Conservation (phyloP, 371 early-diverging fungal genomes). For the Mucor indicus region DNA sequence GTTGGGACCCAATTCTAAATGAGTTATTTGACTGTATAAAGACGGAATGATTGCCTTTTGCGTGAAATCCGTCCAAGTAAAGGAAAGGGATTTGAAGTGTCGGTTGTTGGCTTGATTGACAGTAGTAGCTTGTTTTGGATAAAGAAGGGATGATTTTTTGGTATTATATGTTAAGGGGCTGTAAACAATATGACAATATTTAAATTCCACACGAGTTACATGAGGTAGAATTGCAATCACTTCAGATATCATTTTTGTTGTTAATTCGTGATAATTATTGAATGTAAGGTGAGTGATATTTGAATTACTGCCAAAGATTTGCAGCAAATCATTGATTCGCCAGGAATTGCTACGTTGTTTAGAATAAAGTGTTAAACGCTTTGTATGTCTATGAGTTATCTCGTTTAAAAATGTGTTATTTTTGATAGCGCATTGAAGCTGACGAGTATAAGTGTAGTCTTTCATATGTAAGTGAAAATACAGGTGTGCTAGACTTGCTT, state of each 20-base stretch:
- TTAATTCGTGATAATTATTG: conserved; percentile 29
- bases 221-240: conserved; percentile 9
- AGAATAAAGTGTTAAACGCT: conserved; percentile 20
- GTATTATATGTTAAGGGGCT: neutral
- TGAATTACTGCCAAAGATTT: conserved; percentile 1
- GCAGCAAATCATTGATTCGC: conserved; percentile 14
- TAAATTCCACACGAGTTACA: conserved; percentile 16
- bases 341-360: conserved; percentile 23
- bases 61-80: conserved; percentile 35
- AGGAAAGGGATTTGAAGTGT: too few relatives aligned
- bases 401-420: neutral
- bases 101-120: too few relatives aligned
- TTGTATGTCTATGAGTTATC: conserved; percentile 10
- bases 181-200: conserved; percentile 25
- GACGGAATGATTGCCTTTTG: conserved; percentile 1
- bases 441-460: neutral
- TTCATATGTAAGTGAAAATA: neutral
- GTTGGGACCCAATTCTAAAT: conserved; percentile 7
- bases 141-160: neutral
- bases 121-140: too few relatives aligned
- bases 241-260: conserved; percentile 30
- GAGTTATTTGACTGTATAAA: conserved; percentile 3
- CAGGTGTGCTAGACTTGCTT: neutral
- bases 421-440: neutral
- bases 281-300: conserved; percentile 13